Conservation (phyloP, 306 rosid species). For the Cyclanthera cordifolia region DNA sequence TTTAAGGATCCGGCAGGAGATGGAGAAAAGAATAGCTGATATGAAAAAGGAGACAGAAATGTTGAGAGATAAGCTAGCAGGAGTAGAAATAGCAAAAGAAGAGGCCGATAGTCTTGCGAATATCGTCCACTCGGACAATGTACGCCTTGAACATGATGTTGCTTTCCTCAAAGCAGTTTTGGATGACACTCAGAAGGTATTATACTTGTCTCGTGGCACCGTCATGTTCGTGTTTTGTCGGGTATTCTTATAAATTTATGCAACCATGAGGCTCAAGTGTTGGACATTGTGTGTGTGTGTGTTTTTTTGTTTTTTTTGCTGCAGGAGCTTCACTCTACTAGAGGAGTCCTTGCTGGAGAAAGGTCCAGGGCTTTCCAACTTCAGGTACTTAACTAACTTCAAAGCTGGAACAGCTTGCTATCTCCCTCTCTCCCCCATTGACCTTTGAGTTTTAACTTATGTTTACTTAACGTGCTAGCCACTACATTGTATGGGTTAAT, state of each 20-base stretch:
- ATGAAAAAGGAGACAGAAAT: slow-evolving; percentile 52
- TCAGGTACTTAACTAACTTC: no score
- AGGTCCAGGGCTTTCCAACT: slow-evolving; percentile 88
- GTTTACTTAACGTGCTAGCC: no score
- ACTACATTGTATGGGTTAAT: no score
- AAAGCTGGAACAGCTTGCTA: not conserved
- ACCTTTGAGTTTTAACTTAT: not conserved
- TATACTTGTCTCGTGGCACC: not conserved
- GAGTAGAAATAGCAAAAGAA: slow-evolving; percentile 71
- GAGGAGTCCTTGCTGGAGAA: slow-evolving; percentile 88
- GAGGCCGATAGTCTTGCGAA: slow-evolving; percentile 71
- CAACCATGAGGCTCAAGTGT: not conserved
- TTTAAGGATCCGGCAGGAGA: slow-evolving; percentile 57
- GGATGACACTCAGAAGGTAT: slow-evolving; percentile 94
- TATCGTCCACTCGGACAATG: slow-evolving; percentile 85
- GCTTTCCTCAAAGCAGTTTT: slow-evolving; percentile 95
- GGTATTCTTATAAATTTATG: not conserved
- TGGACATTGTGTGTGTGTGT: no score
- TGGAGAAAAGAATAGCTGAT: slow-evolving; percentile 52
- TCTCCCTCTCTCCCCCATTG: not conserved
- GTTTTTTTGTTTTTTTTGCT: slow-evolving; percentile 6
- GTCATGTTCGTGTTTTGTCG: not conserved
- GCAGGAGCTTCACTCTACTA: slow-evolving; percentile 89
- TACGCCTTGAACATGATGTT: slow-evolving; percentile 91
- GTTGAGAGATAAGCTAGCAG: slow-evolving; percentile 60